Percentiles rank a stretch among this genome's conserved stretches.
Evolutionary conservation across 495 filamentous ascomycete genomes (phyloP).

Genomic region (Friedmanniomyces simplex): DNA sequence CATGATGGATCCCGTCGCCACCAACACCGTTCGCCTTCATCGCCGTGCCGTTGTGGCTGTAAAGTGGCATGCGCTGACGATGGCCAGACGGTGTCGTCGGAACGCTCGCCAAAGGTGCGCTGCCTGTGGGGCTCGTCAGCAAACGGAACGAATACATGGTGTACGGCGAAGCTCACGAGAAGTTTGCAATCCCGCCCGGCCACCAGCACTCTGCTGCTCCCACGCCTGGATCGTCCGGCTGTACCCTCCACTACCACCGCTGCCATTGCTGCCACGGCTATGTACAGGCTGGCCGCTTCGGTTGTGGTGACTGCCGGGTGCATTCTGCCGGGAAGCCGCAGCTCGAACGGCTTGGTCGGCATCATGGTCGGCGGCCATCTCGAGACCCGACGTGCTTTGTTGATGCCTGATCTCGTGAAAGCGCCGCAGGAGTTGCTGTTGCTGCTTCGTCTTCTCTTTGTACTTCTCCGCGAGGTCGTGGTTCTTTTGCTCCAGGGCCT

Average conservation of each 20-base stretch:
- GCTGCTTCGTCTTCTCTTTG: slow-evolving; percentile 63
- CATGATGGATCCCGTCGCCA: slow-evolving; percentile 15
- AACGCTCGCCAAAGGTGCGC: background rate
- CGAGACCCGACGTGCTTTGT: slow-evolving; percentile 56
- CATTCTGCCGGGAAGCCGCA: no score
- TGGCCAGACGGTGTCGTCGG: slow-evolving; percentile 18
- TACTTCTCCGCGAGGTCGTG: slow-evolving; percentile 60
- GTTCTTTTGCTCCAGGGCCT: slow-evolving; percentile 61
- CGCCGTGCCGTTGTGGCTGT: slow-evolving; percentile 1
- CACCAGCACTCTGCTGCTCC: background rate
- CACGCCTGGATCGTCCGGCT: slow-evolving; percentile 6
- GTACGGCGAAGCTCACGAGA: slow-evolving; percentile 8
- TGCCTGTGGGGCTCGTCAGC: slow-evolving; percentile 11
- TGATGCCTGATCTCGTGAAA: slow-evolving; percentile 75
- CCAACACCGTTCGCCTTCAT: background rate
- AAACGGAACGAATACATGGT: background rate
- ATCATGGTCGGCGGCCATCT: slow-evolving; percentile 58
- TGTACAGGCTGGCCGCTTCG: slow-evolving; percentile 23
- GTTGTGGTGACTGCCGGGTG: slow-evolving; percentile 23
- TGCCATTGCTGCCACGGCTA: slow-evolving; percentile 41
- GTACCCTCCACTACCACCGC: slow-evolving; percentile 25
- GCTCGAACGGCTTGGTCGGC: slow-evolving; percentile 40
- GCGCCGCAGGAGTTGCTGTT: slow-evolving; percentile 69
- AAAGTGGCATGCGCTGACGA: slow-evolving; percentile 16
- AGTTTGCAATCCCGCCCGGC: slow-evolving; percentile 1